phyloP scores from a whole-genome alignment of 257 asterid species.

The Fraxinus pennsylvanica region DNA sequence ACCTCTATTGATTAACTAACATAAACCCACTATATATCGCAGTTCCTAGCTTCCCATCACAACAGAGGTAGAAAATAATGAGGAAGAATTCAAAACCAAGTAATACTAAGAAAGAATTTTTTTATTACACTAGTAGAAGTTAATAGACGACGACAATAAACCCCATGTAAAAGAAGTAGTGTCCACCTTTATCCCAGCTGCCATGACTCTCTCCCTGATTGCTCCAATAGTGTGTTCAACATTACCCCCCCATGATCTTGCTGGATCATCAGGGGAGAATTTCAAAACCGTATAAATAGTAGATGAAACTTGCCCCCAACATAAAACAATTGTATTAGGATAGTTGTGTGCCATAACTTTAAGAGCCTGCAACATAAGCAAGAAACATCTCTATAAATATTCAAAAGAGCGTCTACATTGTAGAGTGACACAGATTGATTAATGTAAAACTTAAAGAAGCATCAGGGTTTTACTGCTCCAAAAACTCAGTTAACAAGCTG shows the following conservation, averaged over 20 bases:
- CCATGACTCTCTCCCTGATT: conserved; percentile 68
- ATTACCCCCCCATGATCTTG: conserved; percentile 60
- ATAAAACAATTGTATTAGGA: conserved; percentile 63
- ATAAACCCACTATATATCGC: neutral
- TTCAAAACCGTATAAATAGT: conserved; percentile 48
- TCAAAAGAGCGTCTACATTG: neutral
- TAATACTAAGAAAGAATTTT: neutral
- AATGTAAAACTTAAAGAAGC: neutral
- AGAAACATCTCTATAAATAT: conserved; percentile 29
- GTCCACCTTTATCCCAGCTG: conserved; percentile 82
- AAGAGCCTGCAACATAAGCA: conserved; percentile 66
- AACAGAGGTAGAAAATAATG: neutral
- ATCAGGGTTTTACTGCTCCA: neutral
- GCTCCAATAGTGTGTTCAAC: conserved; percentile 48
- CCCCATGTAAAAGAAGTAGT: conserved; percentile 6
- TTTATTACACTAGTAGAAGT: neutral
- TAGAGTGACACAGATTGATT: conserved; percentile 3
- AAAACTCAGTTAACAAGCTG: neutral
- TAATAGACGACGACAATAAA: conserved; percentile 13
- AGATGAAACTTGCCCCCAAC: conserved; percentile 77
- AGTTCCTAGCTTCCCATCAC: neutral
- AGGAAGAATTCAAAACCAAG: conserved; percentile 2
- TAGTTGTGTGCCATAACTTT: conserved; percentile 91
- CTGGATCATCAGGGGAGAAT: conserved; percentile 42
- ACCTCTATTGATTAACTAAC: neutral